Percentiles rank a stretch among this genome's conserved stretches.
These are phyloP conservation scores for Coemansia sp. DNA, from an alignment of 371 early-diverging fungal genomes.

Conservation along the genomic window DNA sequence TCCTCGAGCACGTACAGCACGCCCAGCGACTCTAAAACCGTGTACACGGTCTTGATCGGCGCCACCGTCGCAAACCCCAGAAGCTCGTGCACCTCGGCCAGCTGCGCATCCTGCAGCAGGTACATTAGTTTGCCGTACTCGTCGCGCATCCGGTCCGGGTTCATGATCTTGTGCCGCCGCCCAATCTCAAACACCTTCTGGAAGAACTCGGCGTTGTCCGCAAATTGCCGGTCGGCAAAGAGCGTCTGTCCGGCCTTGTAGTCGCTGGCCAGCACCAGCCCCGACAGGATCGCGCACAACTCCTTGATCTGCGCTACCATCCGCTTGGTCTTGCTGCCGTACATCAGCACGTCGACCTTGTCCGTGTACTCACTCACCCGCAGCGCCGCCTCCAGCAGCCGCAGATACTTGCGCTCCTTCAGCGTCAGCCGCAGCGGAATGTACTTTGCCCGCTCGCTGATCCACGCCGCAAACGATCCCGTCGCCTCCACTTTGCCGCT, in stretches of 20 bases:
- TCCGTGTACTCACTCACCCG: constrained; percentile 92
- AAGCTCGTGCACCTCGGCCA: constrained; percentile 82
- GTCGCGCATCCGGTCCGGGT: constrained; percentile 95
- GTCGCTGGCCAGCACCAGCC: constrained; percentile 80
- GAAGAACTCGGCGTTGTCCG: constrained; percentile 86
- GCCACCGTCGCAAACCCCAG: constrained; percentile 77
- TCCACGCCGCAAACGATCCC: constrained; percentile 67
- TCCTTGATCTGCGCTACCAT: constrained; percentile 93
- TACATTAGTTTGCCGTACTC: constrained; percentile 96
- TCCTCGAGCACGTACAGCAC: constrained; percentile 74
- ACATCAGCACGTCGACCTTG: constrained; percentile 87
- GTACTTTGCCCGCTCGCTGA: constrained; percentile 80
- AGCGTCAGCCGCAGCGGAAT: constrained; percentile 89
- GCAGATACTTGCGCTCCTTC: constrained; percentile 83
- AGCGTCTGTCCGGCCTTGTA: constrained; percentile 85
- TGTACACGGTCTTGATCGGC: constrained; percentile 87
- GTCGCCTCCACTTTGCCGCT: constrained; percentile 53
- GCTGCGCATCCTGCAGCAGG: constrained; percentile 85
- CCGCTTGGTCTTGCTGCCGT: constrained; percentile 81
- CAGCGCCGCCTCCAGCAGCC: constrained; percentile 91
- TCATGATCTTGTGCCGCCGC: constrained; percentile 96
- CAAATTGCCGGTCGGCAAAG: constrained; percentile 79
- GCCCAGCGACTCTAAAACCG: constrained; percentile 63
- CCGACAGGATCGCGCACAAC: constrained; percentile 89
- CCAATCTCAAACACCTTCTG: constrained; percentile 94